Evolutionary conservation across 2,329 filamentous ascomycete species (phyloP), one percentile per base, ranked within the genome.

Genomic region (Fusarium chuoi): DNA sequence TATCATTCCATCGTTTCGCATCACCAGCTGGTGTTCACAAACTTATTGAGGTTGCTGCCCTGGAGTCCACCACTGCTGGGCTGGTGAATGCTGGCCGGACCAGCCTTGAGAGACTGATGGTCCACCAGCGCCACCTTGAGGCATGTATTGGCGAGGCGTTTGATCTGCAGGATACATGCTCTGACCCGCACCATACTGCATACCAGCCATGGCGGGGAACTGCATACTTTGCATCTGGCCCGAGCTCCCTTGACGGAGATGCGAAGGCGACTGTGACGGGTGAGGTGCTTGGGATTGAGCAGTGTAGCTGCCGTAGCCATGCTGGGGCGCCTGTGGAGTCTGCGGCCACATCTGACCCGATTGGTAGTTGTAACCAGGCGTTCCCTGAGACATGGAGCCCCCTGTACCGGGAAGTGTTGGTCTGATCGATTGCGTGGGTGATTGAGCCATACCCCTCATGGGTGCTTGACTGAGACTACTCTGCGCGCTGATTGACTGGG

Each of bases 401-500:
- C 87, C 83, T 49, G 89, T 85, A 59, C 87, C 87, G 80, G 89
- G 84, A 57, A 88, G 83, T 59, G 92, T 91, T 73, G 92, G 89
- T 76, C 91, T 88, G 74, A 89, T 91, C 82, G 93, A 89, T 79
- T 92, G 89, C 83, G 81, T 82, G 75, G 81, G 79, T 76, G 72
- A 78, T 61, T 74, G 89, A 72, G 89, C 89, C 84, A 92, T 91
- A 79, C 89, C 88, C 83, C 93, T 90, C 81, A 94, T 90, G 30
- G 86, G 91, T 30, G 94, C 92, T 80, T 94, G 93, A 36, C 89
- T 89, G 79, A 95, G 90, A 44, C 91, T 87, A 78, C 90, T 92
- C 79, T 93, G 93, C 41, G 92, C 88, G 79, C 93, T 91, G 57
- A 91, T 86, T 61, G 93, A 89, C 78, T 92, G 92, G 61, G 91